Base-by-base conservation (phyloP, 2,329 filamentous ascomycete species). In the Venturia asperata region DNA sequence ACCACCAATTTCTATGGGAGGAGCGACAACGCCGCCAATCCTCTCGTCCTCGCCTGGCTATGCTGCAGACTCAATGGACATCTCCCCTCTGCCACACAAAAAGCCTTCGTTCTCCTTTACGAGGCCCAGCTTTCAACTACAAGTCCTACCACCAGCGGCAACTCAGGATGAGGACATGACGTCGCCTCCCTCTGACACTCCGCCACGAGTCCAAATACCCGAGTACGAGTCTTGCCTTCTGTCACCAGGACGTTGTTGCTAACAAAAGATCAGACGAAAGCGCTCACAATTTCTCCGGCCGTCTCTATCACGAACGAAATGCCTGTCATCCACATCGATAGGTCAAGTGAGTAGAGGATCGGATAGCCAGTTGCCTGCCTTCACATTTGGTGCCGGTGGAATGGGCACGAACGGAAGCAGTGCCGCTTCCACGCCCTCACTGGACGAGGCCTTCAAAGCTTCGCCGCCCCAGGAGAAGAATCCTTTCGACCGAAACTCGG, bases 71-170 rank as follows among this genome's bases (percentile, higher is more conserved):
- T 82, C 86, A 65, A 96, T 97, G 91, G 92, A 97, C 73, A 87
- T 97, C 76, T 97, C 93, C 56, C 93, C 94, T 47, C 79, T 97
- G 49, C 92, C 92, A 67, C 91, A 96, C 80, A 97, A 96, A 80
- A 80, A 83, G 39, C 66, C 66, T 41, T 83, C 89, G 15, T 92
- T 86, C 72, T 82, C 77, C 75, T 79, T 82, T 68, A 73, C 79
- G 60, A 75, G 81, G 39, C 82, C 88, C 69, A 92, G 90, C 34
- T 64, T 61, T 39, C 58, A 52, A 30, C 17, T 64, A 19, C 56
- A 34, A 49, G 30, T 49, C 39, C 90, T 91, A 1, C 89, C 88
- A 1, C 88, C 88, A 10, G 82, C 83, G 55, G 71, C 74, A 39
- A 82, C 79, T 3, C 75, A 77, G 65, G 81, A 81, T 62, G 67